These are phyloP conservation scores for Spatholobus suberectus DNA, from an alignment of 306 rosid species.

Conservation along the genomic window DNA sequence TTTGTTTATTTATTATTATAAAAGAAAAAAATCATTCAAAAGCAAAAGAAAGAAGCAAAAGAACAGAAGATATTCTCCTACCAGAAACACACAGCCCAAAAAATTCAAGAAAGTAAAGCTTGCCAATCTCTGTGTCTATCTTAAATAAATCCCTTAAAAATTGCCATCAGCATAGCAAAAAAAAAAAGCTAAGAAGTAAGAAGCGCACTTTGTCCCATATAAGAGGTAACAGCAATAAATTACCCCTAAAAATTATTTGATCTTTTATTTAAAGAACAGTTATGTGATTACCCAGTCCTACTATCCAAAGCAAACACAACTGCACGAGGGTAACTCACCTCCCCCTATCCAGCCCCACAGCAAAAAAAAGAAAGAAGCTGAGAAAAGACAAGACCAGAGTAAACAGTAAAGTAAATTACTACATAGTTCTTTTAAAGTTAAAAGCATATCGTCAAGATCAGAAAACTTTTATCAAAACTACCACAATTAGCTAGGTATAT, in stretches of 20 bases:
- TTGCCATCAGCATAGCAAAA: background rate
- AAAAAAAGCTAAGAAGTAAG: background rate
- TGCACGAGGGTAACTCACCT: background rate
- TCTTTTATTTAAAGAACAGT: background rate
- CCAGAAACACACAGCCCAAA: background rate
- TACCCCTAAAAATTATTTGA: background rate
- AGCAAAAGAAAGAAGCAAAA: background rate
- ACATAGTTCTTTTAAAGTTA: background rate
- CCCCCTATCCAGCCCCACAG: background rate
- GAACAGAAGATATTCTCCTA: background rate
- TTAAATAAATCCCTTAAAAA: background rate
- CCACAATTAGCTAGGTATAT: constrained; percentile 13
- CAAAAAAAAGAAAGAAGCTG: background rate
- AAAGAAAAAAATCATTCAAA: background rate
- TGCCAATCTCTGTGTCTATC: background rate
- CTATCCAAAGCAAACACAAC: constrained; percentile 9
- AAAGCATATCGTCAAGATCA: constrained; percentile 24
- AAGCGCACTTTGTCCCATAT: background rate
- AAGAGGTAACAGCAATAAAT: constrained; percentile 11
- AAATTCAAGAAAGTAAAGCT: background rate
- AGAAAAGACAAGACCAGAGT: background rate
- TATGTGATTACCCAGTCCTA: background rate
- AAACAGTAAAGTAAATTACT: constrained; percentile 32
- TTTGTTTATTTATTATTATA: background rate
- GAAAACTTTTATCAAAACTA: background rate